Percentiles rank a stretch among this genome's conserved stretches.
Evolutionary conservation across 352 stramenopile genomes (phyloP).

Genomic region (Aphanomyces invadans): DNA sequence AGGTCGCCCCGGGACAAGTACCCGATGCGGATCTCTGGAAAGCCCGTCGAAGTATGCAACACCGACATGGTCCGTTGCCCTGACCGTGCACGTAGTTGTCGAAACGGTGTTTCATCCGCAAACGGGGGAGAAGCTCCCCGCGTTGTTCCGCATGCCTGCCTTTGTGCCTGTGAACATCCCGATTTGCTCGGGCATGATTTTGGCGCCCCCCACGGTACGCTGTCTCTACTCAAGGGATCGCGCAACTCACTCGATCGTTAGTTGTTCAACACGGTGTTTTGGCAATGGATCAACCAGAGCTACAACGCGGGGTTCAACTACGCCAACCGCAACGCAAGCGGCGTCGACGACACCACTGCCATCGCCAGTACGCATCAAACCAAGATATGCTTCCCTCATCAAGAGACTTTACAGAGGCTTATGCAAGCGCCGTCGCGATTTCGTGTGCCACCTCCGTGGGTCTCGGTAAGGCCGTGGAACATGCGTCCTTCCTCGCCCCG

Average conservation of each 20-base stretch:
- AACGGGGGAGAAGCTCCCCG: slow-evolving; percentile 64
- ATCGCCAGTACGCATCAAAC: slow-evolving; percentile 69
- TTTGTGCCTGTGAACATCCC: slow-evolving; percentile 85
- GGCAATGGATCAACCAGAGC: slow-evolving; percentile 86
- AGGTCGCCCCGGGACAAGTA: slow-evolving; percentile 35
- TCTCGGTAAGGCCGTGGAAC: slow-evolving; percentile 64
- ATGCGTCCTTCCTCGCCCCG: slow-evolving; percentile 63
- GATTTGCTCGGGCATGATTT: slow-evolving; percentile 80
- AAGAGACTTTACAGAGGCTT: slow-evolving; percentile 45
- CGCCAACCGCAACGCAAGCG: slow-evolving; percentile 79
- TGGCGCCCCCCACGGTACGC: slow-evolving; percentile 62
- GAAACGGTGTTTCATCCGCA: slow-evolving; percentile 77
- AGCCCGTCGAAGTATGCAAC: slow-evolving; percentile 42
- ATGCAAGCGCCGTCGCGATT: slow-evolving; percentile 64
- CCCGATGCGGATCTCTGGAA: slow-evolving; percentile 72
- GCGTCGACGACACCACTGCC: slow-evolving; percentile 60
- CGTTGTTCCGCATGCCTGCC: slow-evolving; percentile 61
- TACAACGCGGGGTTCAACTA: slow-evolving; percentile 88
- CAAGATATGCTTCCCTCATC: too few species aligned
- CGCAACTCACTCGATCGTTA: slow-evolving; percentile 27
- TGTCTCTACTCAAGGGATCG: neutral
- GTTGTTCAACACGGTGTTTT: slow-evolving; percentile 77
- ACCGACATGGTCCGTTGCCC: neutral
- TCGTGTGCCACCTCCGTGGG: slow-evolving; percentile 71
- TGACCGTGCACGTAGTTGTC: slow-evolving; percentile 34